These are phyloP conservation scores for Botrytis galanthina DNA, from an alignment of 2,329 filamentous ascomycete genomes.

Conservation along the genomic window DNA sequence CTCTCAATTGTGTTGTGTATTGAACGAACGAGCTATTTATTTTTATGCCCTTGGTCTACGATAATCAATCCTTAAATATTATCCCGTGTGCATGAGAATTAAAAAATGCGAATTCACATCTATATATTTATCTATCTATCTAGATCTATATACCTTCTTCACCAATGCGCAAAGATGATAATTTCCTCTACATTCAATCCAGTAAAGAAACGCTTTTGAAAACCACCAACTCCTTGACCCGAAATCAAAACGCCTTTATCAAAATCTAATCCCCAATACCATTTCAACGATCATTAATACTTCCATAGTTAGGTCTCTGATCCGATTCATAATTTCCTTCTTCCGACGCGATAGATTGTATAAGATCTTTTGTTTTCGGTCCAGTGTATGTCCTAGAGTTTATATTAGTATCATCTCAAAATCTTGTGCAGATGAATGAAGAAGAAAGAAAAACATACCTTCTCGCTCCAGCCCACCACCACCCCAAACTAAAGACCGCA, in stretches of 20 bases:
- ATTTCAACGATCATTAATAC: background rate
- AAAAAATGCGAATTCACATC: background rate
- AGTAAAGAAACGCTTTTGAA: background rate
- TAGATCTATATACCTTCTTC: background rate
- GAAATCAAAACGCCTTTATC: background rate
- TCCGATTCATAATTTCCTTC: conserved; percentile 14
- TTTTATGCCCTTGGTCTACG: background rate
- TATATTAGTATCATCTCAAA: no score
- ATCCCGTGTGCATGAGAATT: background rate
- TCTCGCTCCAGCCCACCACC: conserved; percentile 44
- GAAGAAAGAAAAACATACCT: conserved; percentile 22
- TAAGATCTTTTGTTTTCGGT: conserved; percentile 20
- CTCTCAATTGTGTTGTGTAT: no score
- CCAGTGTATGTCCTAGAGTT: conserved; percentile 14
- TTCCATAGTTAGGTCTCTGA: background rate
- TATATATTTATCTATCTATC: no score
- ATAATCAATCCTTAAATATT: background rate
- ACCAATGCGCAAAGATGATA: background rate
- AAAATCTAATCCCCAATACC: background rate
- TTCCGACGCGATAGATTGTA: conserved; percentile 5
- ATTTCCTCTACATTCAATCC: no score
- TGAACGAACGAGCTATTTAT: background rate
- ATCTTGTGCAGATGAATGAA: background rate
- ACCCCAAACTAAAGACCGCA: conserved; percentile 48
- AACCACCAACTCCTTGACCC: background rate